These are phyloP conservation scores for Alternaria hordeiaustralica DNA, from an alignment of 2,329 filamentous ascomycete genomes.

Conservation along the genomic window DNA sequence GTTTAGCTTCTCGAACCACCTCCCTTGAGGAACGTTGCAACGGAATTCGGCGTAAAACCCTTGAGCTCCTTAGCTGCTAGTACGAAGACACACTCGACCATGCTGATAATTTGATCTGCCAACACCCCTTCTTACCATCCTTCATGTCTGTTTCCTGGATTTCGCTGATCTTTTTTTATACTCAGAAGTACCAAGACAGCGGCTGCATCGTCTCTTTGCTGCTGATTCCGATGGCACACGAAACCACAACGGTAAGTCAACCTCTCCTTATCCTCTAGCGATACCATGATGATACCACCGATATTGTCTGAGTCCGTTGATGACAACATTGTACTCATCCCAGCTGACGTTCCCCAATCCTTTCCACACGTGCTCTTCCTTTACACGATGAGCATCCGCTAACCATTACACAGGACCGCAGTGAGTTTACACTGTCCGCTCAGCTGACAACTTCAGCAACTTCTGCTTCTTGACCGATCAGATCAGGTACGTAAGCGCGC, in stretches of 20 bases:
- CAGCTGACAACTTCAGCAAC: neutral
- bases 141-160: too few species aligned
- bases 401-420: neutral
- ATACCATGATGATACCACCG: neutral
- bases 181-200: too few species aligned
- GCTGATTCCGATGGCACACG: neutral
- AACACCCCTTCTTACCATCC: too few species aligned
- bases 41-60: too few species aligned
- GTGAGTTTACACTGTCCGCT: neutral
- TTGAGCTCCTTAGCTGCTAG: too few species aligned
- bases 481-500: neutral
- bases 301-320: neutral
- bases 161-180: too few species aligned
- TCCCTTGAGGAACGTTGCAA: too few species aligned
- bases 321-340: neutral
- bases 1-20: too few species aligned
- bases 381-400: neutral
- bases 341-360: neutral
- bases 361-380: neutral
- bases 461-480: neutral
- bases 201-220: too few species aligned
- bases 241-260: neutral
- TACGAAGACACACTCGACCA: too few species aligned
- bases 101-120: too few species aligned
- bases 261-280: fast-evolving